Base-by-base conservation (phyloP, 129 eudicot species). In the Pulicaria dysenterica region DNA sequence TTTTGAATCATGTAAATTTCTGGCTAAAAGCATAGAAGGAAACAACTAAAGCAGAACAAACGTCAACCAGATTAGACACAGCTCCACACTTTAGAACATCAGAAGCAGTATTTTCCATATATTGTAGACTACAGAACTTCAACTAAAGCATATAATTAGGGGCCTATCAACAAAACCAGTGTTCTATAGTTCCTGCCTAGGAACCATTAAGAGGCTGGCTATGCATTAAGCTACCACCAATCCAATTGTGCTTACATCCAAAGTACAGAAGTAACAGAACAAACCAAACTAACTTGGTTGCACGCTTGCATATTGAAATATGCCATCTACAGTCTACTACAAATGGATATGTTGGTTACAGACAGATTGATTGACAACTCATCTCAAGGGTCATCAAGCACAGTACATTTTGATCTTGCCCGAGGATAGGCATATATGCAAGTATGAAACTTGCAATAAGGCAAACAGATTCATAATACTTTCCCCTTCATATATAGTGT, bases 211-310 rank as follows among this genome's bases (percentile, higher is more conserved):
- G 31, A 24, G 31, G 31, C 31, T 24, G 31, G 31, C 31, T 24
- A 24, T 24, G 31, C 31, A 24, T 24, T 24, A 24, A 24, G 31
- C 31, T 24, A 24, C 31, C 31, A 24, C 31, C 31, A 24, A 24
- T 24, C 31, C 31, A 60, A 68, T 7, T 34, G 73, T 13, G 73
- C n/a, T 6, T 68, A 50, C 36, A 50, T 68, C 42, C 61, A 50
- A 53, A 3, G 38, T 8, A 36, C 60, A 68, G 11, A 50, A 10
- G 61, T 14, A 65, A 36, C 60, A 68, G 11, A 50, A 10, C 73
- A 37, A 65, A 9, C 31, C 31, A 6, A 50, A 10, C 73, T n/a
- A 65, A 9, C 55, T 56, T 13, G 2, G 31, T 24, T 3, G 42
- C 57, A 45, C 55, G 24, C 57, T 66, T 66, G 56, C 56, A 19